These are phyloP conservation scores for Schwanniomyces vanrijiae DNA, from an alignment of 805 yeast genomes.

Conservation along the genomic window DNA sequence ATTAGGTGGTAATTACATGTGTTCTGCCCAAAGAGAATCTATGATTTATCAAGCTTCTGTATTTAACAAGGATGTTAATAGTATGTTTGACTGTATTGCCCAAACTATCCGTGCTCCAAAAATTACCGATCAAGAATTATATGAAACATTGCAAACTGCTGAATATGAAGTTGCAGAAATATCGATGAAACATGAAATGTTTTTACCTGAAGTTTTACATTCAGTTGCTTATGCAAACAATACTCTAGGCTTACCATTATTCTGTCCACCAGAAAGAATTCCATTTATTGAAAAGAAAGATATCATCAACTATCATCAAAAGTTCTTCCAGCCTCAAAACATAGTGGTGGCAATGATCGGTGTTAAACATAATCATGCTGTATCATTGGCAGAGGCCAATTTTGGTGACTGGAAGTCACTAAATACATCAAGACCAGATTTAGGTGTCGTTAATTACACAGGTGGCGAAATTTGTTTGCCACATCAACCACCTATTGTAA, in stretches of 20 bases:
- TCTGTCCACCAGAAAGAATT: constrained; percentile 74
- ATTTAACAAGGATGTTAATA: constrained; percentile 79
- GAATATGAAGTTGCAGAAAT: constrained; percentile 82
- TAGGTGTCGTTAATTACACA: constrained; percentile 58
- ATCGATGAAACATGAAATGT: constrained; percentile 76
- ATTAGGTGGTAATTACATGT: constrained; percentile 92
- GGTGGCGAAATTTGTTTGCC: constrained; percentile 50
- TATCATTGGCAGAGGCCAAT: constrained; percentile 58
- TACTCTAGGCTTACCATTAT: constrained; percentile 82
- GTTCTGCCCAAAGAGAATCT: constrained; percentile 88
- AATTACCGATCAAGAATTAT: constrained; percentile 66
- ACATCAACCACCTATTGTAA: constrained; percentile 37
- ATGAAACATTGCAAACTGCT: constrained; percentile 71
- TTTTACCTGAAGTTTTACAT: constrained; percentile 88
- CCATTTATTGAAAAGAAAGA: constrained; percentile 52
- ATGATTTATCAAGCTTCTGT: constrained; percentile 93
- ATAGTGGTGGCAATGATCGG: constrained; percentile 89
- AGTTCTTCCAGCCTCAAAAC: constrained; percentile 75
- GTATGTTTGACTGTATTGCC: constrained; percentile 72
- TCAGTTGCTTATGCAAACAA: constrained; percentile 70
- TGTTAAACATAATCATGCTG: constrained; percentile 67
- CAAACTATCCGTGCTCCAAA: constrained; percentile 77
- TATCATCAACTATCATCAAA: constrained; percentile 58
- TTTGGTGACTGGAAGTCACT: constrained; percentile 57
- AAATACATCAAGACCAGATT: constrained; percentile 21